Percentiles rank a stretch among this genome's conserved stretches.
phyloP scores from a whole-genome alignment of 306 rosid genomes.

The Ormosia emarginata region DNA sequence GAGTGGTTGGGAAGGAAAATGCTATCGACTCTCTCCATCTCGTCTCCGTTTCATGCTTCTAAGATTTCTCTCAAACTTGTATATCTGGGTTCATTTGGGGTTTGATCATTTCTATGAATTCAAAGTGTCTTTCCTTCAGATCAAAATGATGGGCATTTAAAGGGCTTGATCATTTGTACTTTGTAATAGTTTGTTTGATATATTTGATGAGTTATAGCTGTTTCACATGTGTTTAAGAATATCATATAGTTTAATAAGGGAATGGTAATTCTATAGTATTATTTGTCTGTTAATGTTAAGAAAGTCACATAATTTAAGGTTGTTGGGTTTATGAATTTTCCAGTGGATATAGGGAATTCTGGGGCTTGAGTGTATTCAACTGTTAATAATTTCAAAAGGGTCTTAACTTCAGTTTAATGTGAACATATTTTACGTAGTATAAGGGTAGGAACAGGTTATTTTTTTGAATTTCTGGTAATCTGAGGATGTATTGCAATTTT shows the following conservation, averaged over 20 bases:
- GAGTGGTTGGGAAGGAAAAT: not conserved
- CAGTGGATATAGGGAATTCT: not conserved
- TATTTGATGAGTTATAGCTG: not conserved
- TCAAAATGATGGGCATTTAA: not conserved
- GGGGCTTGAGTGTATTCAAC: not conserved
- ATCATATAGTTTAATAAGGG: not conserved
- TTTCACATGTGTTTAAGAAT: not conserved
- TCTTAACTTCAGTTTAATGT: not conserved
- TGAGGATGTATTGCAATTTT: slow-evolving; percentile 78
- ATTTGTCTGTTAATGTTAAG: not conserved
- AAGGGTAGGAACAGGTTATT: not conserved
- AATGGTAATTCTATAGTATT: not conserved
- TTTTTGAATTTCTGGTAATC: not conserved
- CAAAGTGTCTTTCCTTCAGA: not conserved
- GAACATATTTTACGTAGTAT: not conserved
- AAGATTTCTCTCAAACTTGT: not conserved
- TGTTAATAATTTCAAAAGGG: not conserved
- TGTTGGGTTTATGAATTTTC: not conserved
- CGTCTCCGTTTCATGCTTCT: not conserved
- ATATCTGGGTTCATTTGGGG: not conserved
- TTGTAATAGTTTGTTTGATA: not conserved
- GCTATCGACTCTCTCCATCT: not conserved
- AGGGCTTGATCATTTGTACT: not conserved
- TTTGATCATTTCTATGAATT: not conserved
- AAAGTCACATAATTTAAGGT: not conserved